Percentiles rank a stretch among this genome's conserved stretches.
phyloP scores from a whole-genome alignment of 2,329 filamentous ascomycete genomes.

The Fusarium bulbicola region DNA sequence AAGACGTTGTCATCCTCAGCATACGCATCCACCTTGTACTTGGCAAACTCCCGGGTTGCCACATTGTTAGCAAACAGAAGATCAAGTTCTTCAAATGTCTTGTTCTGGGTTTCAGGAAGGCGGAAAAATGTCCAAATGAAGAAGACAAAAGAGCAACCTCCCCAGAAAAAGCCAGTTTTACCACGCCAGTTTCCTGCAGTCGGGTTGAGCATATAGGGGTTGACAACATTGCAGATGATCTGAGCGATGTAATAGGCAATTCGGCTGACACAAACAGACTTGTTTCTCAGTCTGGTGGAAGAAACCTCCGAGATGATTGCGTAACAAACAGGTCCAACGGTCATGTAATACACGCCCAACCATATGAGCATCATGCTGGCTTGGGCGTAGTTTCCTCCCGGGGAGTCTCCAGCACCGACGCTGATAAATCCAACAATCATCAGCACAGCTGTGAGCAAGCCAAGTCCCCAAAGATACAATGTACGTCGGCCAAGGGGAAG shows the following conservation, averaged over 20 bases:
- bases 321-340: constrained; percentile 53
- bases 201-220: constrained; percentile 43
- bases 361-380: constrained; percentile 52
- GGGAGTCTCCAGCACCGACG: constrained; percentile 34
- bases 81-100: constrained; percentile 62
- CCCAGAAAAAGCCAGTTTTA: constrained; percentile 54
- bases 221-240: constrained; percentile 40
- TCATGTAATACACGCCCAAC: constrained; percentile 51
- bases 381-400: constrained; percentile 38
- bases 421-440: constrained; percentile 35
- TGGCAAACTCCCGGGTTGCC: constrained; percentile 51
- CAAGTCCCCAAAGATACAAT: constrained; percentile 25
- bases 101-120: constrained; percentile 57
- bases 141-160: constrained; percentile 41
- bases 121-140: constrained; percentile 61
- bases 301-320: constrained; percentile 52
- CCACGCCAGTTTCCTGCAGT: constrained; percentile 42
- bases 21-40: constrained; percentile 46
- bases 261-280: constrained; percentile 51
- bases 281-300: constrained; percentile 49
- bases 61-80: constrained; percentile 58
- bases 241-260: constrained; percentile 37
- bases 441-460: constrained; percentile 2
- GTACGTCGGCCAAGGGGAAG: constrained; percentile 27
- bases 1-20: constrained; percentile 11